Base-by-base conservation (phyloP, 1,284 basidiomycete genomes). In the Rhodotorula sp. region DNA sequence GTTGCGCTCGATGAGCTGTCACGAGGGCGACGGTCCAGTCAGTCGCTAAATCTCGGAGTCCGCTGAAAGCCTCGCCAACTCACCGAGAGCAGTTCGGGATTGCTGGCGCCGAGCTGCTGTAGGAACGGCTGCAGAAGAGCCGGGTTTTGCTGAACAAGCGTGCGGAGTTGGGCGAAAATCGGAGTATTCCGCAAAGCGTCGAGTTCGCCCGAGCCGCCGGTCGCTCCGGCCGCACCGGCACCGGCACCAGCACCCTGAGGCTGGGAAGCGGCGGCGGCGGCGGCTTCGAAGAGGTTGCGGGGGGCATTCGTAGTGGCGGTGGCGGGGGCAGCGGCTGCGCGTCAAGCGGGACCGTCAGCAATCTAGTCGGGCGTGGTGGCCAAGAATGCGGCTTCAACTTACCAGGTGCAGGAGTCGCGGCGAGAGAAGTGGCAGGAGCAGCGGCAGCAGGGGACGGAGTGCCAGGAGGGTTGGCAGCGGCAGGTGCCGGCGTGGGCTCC, bases 71-170 rank as follows among this genome's bases (percentile, higher is more conserved):
- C 8, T 16, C 21, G 28, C 7, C 47, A 45, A 66, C 70, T 58
- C 65, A 72, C 69, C 18, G 74, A 69, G 19, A 79, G 67, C 15
- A 97, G 82, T 26, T 84, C 84, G 2, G 94, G 94, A 81, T 95
- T 92, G 62, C 83, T 81, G 19, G 81, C 79, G 0, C 87, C 88
- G 62, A 97, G 85, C 80, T 94, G 91, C 80, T 97, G 92, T 52
- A 97, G 84, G 61, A 95, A 77, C 0, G 89, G 87, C 79, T 93
- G 93, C 55, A 92, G 81, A 65, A 91, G 78, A 7, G 83, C 87
- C 0, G 94, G 94, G 80, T 97, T 93, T 76, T 89, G 84, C 66
- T 83, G 82, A 63, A 93, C 86, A 70, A 90, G 81, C 73, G 90
- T 83, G 49, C 75, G 70, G 21, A 77, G 61, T 60, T 77, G 69